These are phyloP conservation scores for Tremellales sp. DNA, from an alignment of 1,284 basidiomycete species.

Conservation along the genomic window DNA sequence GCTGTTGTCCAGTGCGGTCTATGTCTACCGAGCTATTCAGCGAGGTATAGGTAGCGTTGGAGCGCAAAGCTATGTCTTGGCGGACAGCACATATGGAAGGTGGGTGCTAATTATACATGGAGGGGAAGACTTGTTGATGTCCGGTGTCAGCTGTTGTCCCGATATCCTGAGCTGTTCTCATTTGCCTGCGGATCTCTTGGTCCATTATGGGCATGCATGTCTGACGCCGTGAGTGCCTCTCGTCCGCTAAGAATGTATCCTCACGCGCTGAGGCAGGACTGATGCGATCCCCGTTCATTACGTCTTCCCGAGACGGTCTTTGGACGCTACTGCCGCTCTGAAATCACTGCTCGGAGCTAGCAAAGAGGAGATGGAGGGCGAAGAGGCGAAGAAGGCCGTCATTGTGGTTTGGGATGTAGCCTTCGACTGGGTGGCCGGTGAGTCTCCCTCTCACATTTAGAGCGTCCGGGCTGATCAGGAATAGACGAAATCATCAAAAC, in stretches of 20 bases:
- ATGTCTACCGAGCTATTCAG: slow-evolving; percentile 73
- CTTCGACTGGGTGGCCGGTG: slow-evolving; percentile 68
- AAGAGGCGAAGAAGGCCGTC: slow-evolving; percentile 44
- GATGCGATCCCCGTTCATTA: slow-evolving; percentile 49
- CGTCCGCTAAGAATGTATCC: not conserved
- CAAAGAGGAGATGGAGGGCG: slow-evolving; percentile 20
- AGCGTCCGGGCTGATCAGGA: not conserved
- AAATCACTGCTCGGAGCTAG: slow-evolving; percentile 23
- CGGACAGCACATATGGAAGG: slow-evolving; percentile 97
- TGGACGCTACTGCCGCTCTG: slow-evolving; percentile 32
- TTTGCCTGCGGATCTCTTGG: slow-evolving; percentile 82
- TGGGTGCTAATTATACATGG: slow-evolving; percentile 42
- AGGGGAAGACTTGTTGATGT: not conserved
- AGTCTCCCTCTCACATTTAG: slow-evolving; percentile 16
- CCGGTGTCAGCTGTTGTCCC: slow-evolving; percentile 76
- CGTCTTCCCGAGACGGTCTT: slow-evolving; percentile 44
- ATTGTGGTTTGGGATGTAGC: slow-evolving; percentile 74
- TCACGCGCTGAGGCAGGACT: slow-evolving; percentile 27
- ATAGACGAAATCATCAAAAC: slow-evolving; percentile 26
- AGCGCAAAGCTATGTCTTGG: slow-evolving; percentile 76
- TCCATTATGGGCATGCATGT: slow-evolving; percentile 97
- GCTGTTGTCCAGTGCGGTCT: slow-evolving; percentile 79
- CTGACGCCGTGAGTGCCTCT: slow-evolving; percentile 60
- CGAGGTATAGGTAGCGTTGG: slow-evolving; percentile 50
- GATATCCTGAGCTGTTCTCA: slow-evolving; percentile 96